Percentiles rank a stretch among this genome's conserved stretches.
These are phyloP conservation scores for Tephrocybe rancida DNA, from an alignment of 768 basidiomycete genomes.

Conservation along the genomic window DNA sequence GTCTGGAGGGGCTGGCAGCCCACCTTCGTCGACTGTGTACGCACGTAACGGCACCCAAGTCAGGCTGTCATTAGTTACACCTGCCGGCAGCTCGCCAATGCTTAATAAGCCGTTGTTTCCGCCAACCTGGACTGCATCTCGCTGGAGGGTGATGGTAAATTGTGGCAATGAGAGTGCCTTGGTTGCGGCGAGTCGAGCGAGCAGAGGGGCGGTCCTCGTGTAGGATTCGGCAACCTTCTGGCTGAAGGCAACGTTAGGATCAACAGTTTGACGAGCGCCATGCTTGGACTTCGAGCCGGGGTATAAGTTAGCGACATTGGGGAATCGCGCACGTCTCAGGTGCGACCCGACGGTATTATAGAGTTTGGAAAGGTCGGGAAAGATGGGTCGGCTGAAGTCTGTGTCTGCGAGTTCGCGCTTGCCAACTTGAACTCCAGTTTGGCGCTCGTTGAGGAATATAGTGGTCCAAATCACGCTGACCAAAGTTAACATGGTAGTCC, in stretches of 20 bases:
- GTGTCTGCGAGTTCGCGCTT: constrained; percentile 8
- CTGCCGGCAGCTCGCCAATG: constrained; percentile 63
- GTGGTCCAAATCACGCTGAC: constrained; percentile 49
- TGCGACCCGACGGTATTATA: constrained; percentile 10
- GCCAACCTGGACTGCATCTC: constrained; percentile 67
- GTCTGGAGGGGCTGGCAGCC: constrained; percentile 54
- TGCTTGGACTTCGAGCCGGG: constrained; percentile 3
- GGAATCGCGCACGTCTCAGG: constrained; percentile 9
- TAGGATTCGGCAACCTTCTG: constrained; percentile 43
- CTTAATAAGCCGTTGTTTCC: constrained; percentile 68
- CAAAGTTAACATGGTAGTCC: not conserved
- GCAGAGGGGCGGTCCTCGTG: constrained; percentile 42
- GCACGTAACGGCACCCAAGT: constrained; percentile 68
- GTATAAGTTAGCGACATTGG: constrained; percentile 4
- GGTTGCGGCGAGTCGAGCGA: constrained; percentile 46
- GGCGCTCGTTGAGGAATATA: constrained; percentile 28
- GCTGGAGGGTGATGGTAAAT: constrained; percentile 65
- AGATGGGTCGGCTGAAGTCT: constrained; percentile 24
- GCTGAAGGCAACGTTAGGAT: constrained; percentile 12
- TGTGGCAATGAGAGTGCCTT: constrained; percentile 42
- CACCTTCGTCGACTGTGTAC: constrained; percentile 55
- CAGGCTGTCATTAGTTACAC: constrained; percentile 47
- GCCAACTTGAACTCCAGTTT: not conserved
- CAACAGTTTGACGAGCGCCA: constrained; percentile 18
- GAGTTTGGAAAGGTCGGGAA: constrained; percentile 29